A percentile compares a stretch with the other conserved stretches of the same genome.
Conservation (phyloP, 2,329 filamentous ascomycete genomes). For the Fusarium siculi region DNA sequence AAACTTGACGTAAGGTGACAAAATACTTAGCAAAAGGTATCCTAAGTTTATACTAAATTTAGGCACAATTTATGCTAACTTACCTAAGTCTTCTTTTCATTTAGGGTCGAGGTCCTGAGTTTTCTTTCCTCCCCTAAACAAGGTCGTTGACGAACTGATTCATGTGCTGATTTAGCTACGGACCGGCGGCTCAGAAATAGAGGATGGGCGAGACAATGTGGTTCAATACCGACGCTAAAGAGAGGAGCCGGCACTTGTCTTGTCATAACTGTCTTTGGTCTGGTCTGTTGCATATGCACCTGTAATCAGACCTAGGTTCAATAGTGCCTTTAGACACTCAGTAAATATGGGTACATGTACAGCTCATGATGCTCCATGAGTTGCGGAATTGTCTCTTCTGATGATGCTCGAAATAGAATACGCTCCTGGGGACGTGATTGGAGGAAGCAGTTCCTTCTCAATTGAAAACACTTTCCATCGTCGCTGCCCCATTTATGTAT, state of each 20-base stretch:
- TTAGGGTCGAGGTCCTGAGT: too few relatives aligned
- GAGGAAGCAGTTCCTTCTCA: neutral
- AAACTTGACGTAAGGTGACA: too few relatives aligned
- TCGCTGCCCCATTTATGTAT: neutral
- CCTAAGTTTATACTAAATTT: too few relatives aligned
- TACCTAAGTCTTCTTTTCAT: too few relatives aligned
- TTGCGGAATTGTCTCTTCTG: neutral
- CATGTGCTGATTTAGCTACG: neutral
- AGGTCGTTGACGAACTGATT: neutral
- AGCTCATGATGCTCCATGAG: neutral
- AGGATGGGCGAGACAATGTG: neutral
- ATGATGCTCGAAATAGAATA: neutral
- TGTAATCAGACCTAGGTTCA: neutral
- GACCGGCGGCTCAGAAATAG: neutral
- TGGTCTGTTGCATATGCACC: neutral
- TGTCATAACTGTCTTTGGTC: neutral
- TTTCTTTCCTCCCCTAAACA: too few relatives aligned
- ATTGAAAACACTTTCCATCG: neutral
- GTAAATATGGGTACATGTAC: neutral
- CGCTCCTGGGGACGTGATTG: neutral
- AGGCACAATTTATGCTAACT: too few relatives aligned
- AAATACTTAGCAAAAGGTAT: too few relatives aligned
- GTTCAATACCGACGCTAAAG: slow-evolving; percentile 23
- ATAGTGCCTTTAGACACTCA: neutral
- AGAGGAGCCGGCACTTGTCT: slow-evolving; percentile 2